Evolutionary conservation across 225 moss, liverwort and hornwort genomes (phyloP).

Genomic region (Takakia lepidozioides): DNA sequence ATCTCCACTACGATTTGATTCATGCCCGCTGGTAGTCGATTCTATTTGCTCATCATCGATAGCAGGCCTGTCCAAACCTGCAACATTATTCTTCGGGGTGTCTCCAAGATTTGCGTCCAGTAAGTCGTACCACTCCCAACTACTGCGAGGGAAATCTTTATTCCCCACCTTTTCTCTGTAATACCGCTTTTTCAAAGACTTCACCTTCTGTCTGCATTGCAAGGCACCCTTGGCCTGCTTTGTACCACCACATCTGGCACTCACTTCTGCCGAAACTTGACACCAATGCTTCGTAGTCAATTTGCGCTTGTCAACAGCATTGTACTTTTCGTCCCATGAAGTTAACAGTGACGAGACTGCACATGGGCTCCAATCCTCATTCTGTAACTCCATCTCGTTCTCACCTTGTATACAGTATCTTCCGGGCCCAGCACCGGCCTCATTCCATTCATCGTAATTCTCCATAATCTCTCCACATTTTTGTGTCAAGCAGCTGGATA

Average conservation of each 20-base stretch:
- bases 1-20: neutral
- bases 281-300: neutral
- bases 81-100: neutral
- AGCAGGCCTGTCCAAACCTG: too few species aligned
- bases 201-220: slow-evolving; percentile 28
- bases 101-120: slow-evolving; percentile 8
- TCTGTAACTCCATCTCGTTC: neutral
- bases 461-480: too few species aligned
- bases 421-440: neutral
- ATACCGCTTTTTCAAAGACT: slow-evolving; percentile 20
- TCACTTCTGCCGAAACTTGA: slow-evolving; percentile 13
- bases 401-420: too few species aligned
- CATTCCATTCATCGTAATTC: neutral
- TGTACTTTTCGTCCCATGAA: slow-evolving; percentile 1
- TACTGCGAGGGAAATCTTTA: slow-evolving; percentile 18
- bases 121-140: slow-evolving; percentile 24
- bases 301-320: slow-evolving; percentile 3
- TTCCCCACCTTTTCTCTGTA: slow-evolving; percentile 40
- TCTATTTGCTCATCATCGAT: too few species aligned
- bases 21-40: too few species aligned
- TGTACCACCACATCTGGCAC: neutral
- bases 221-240: slow-evolving; percentile 21
- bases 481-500: too few species aligned
- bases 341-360: neutral
- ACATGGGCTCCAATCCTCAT: slow-evolving; percentile 6